phyloP scores from a whole-genome alignment of 441 rosid genomes.

The Erodium texanum region DNA sequence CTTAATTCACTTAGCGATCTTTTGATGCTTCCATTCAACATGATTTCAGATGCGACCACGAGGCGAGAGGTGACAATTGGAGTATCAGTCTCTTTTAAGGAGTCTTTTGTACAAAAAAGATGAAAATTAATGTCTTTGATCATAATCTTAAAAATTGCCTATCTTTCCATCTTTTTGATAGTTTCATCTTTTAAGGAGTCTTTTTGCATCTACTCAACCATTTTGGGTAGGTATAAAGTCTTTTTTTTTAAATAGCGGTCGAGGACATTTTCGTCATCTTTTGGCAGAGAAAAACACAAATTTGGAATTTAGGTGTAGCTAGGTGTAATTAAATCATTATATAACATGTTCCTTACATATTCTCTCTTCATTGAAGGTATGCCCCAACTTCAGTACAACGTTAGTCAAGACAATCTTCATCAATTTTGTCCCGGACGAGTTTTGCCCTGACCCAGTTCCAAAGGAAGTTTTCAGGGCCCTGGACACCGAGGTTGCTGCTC shows the following conservation, averaged over 20 bases:
- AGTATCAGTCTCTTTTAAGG: background rate
- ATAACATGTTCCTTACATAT: background rate
- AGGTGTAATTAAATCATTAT: background rate
- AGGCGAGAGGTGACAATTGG: constrained; percentile 64
- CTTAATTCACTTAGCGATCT: constrained; percentile 89
- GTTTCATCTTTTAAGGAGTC: too few relatives aligned
- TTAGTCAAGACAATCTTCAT: constrained; percentile 71
- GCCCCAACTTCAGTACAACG: constrained; percentile 69
- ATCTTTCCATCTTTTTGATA: too few relatives aligned
- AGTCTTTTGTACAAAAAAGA: too few relatives aligned
- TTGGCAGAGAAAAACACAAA: too few relatives aligned
- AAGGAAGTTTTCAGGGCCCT: constrained; percentile 63
- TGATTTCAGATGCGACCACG: constrained; percentile 57
- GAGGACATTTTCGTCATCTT: too few relatives aligned
- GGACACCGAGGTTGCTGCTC: constrained; percentile 48
- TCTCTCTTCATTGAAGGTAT: constrained; percentile 46
- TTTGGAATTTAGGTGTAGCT: too few relatives aligned
- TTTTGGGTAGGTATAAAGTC: too few relatives aligned
- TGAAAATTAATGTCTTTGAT: too few relatives aligned
- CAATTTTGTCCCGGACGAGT: constrained; percentile 74
- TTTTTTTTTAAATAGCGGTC: too few relatives aligned
- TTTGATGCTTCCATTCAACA: constrained; percentile 96
- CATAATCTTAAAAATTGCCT: too few relatives aligned
- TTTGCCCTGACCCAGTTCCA: constrained; percentile 87
- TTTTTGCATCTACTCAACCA: too few relatives aligned